Evolutionary conservation across 768 basidiomycete genomes (phyloP).

Genomic region (Clitopilus passeckerianus): DNA sequence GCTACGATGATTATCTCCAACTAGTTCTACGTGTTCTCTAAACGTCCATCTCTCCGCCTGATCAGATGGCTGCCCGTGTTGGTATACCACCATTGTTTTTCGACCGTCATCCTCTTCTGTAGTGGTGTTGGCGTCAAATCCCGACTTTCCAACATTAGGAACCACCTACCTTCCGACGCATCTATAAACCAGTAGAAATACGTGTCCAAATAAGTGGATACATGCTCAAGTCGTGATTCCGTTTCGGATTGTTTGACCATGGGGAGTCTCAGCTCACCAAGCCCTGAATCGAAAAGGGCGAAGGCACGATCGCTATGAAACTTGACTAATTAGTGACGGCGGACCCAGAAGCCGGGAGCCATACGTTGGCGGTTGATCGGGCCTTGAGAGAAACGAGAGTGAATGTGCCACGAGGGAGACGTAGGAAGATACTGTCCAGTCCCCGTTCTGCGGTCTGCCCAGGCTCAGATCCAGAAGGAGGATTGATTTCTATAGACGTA

Average conservation of each 20-base stretch:
- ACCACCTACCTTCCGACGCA: not conserved
- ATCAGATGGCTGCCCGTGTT: not conserved
- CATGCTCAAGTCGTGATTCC: slow-evolving; percentile 23
- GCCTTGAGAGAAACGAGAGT: slow-evolving; percentile 14
- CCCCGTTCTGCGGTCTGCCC: not conserved
- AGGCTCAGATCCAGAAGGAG: not conserved
- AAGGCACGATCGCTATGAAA: slow-evolving; percentile 20
- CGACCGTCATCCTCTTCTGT: not conserved
- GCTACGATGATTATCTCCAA: not conserved
- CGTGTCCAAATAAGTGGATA: slow-evolving; percentile 37
- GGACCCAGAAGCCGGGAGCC: not conserved
- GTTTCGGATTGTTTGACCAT: slow-evolving; percentile 27
- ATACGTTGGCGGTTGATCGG: not conserved
- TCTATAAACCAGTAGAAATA: slow-evolving; percentile 32
- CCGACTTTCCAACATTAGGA: not conserved
- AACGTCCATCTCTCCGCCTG: not conserved
- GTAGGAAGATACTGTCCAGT: slow-evolving; percentile 22
- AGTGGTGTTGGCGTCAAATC: not conserved
- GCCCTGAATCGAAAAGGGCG: slow-evolving; percentile 56
- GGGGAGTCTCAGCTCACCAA: slow-evolving; percentile 48
- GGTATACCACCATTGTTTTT: not conserved
- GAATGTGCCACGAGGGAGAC: slow-evolving; percentile 14
- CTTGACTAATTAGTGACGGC: not conserved
- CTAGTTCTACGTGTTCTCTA: not conserved
- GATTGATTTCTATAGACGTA: slow-evolving; percentile 1